Evolutionary conservation across 2,329 filamentous ascomycete species (phyloP).

Genomic region (Fusarium sambucinum): DNA sequence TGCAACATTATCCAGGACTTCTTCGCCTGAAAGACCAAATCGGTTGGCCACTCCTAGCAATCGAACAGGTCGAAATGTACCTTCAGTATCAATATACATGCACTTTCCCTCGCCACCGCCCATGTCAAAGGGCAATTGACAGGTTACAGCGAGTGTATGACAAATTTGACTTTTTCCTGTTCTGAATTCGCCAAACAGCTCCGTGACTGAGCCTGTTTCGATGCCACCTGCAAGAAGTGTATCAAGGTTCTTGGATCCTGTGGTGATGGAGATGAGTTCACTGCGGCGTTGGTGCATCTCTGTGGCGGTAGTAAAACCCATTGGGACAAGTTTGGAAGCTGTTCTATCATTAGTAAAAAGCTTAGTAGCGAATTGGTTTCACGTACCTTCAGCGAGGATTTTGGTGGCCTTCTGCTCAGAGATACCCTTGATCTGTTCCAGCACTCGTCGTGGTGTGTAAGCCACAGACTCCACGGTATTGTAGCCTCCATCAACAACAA

Average conservation of each 20-base stretch:
- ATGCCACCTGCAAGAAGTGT: conserved; percentile 93
- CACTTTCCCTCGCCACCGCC: conserved; percentile 98
- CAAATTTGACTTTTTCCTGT: conserved; percentile 99
- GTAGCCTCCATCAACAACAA: conserved; percentile 90
- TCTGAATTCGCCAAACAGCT: conserved; percentile 97
- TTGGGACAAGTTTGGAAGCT: conserved; percentile 96
- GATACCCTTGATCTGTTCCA: conserved; percentile 98
- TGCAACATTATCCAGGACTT: conserved; percentile 97
- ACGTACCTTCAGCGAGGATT: conserved; percentile 84
- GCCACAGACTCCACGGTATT: conserved; percentile 97
- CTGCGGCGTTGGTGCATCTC: conserved; percentile 98
- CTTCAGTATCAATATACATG: conserved; percentile 97
- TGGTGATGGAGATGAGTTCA: conserved; percentile 97
- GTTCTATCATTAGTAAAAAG: conserved; percentile 22
- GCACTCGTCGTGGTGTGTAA: conserved; percentile 83
- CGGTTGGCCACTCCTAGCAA: conserved; percentile 92
- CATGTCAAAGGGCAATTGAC: conserved; percentile 98
- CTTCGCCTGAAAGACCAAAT: conserved; percentile 94
- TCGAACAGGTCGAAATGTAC: conserved; percentile 93
- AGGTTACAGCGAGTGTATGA: conserved; percentile 97
- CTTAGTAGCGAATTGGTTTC: not conserved
- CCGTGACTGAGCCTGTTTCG: conserved; percentile 97
- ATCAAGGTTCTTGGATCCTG: conserved; percentile 96
- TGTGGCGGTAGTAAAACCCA: conserved; percentile 98
- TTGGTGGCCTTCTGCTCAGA: conserved; percentile 97